Evolutionary conservation across 495 filamentous ascomycete genomes (phyloP).

Genomic region (Aspergillus bertholletiae): DNA sequence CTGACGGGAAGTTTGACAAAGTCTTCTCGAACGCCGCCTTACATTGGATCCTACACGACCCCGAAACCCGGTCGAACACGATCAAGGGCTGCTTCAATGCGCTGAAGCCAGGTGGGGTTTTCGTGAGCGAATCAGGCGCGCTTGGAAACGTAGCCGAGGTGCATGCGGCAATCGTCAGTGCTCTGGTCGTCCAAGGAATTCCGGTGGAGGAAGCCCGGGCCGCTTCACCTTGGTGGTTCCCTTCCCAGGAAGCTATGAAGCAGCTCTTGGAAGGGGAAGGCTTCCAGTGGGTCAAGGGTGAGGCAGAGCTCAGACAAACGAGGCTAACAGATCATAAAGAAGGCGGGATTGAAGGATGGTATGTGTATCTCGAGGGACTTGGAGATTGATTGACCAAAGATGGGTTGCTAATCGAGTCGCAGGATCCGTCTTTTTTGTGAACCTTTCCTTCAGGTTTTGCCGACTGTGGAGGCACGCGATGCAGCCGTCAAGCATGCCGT

Average conservation of each 20-base stretch:
- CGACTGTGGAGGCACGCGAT: constrained; percentile 44
- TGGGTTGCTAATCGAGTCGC: neutral
- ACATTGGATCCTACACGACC: constrained; percentile 68
- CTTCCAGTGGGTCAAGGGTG: constrained; percentile 57
- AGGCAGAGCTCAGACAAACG: constrained; percentile 66
- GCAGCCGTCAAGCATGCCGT: constrained; percentile 52
- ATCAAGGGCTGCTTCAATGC: constrained; percentile 44
- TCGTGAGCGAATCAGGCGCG: constrained; percentile 74
- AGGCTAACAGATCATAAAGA: constrained; percentile 45
- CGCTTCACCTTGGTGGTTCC: constrained; percentile 71
- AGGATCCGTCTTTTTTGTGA: constrained; percentile 58
- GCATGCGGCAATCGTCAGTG: constrained; percentile 51
- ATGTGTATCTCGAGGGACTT: neutral
- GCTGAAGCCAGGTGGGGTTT: constrained; percentile 54
- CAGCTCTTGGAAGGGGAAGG: constrained; percentile 50
- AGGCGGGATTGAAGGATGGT: constrained; percentile 68
- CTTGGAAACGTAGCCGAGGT: constrained; percentile 68
- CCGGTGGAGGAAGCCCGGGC: constrained; percentile 43
- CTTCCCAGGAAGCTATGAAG: constrained; percentile 54
- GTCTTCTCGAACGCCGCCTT: constrained; percentile 74
- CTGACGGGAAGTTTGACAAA: constrained; percentile 50
- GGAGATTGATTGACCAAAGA: neutral
- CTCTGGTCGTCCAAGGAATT: constrained; percentile 51
- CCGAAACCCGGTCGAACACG: constrained; percentile 28
- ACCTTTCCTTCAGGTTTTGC: constrained; percentile 51